Base-by-base conservation (phyloP, 495 filamentous ascomycete genomes). In the Collariella sp. region DNA sequence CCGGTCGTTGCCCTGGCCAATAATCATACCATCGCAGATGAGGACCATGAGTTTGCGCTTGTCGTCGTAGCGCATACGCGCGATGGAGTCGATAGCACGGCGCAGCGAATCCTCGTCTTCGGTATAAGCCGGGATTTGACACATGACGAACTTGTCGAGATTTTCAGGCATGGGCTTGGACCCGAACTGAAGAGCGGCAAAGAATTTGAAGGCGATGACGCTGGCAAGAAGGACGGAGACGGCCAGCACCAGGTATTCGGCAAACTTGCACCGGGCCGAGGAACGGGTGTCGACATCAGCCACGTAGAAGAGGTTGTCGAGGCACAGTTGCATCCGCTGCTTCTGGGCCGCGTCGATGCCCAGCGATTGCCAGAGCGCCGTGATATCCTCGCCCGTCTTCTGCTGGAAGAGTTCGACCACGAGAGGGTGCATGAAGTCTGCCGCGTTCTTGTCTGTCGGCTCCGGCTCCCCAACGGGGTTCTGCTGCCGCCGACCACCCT, bases 1-100 rank as follows among this genome's bases (percentile, higher is more conserved):
- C 46, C 87, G 81, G 65, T 99, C 93, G 68, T 99, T 99, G 59
- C 93, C 93, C 72, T 96, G 90, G 55, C 93, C 93, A 57, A 99
- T 91, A 72, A 99, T 97, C 91, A 99, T 97, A 73, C 93, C 93
- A 65, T 99, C 93, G 62, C 93, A 99, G 54, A 99, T 78, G 44
- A 99, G 79, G 54, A 96, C 83, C 44, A 99, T 74, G 11, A 99
- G 78, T 72, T 99, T 99, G 59, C 93, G 87, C 72, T 97, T 97
- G 71, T 99, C 91, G 63, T 99, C 93, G 67, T 99, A 99, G 50
- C 81, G 79, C 90, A 99, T 95, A 55, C 90, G 82, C 18, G 93
- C 90, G 57, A 89, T 87, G 1, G 93, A 97, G 69, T 99, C 93
- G 63, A 99, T 93, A 56, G 91, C 94, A 73, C 90, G 89, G 52